Conservation (phyloP, 78 protist species). For the Speleostelium caveatum region DNA sequence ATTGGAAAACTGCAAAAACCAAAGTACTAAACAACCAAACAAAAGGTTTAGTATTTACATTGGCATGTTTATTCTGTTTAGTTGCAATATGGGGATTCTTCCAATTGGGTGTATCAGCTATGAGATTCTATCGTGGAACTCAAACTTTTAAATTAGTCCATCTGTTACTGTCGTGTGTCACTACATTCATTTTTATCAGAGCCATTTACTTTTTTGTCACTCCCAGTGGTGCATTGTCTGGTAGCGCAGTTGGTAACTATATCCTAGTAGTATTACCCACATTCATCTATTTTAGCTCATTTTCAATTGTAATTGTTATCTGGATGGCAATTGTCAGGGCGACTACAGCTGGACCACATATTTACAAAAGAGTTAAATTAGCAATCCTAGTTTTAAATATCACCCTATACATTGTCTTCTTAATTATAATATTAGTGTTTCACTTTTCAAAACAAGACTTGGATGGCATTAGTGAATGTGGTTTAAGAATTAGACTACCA, state of each 20-base stretch:
- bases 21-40: not conserved
- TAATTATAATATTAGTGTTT: slow-evolving; percentile 1
- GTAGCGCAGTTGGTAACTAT: slow-evolving; percentile 12
- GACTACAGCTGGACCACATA: not conserved
- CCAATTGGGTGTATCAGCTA: not conserved
- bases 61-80: slow-evolving; percentile 12
- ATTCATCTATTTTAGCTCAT: slow-evolving; percentile 14
- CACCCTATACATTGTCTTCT: slow-evolving; percentile 4
- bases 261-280: slow-evolving; percentile 14
- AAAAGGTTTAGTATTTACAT: slow-evolving; percentile 14
- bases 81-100: slow-evolving; percentile 15
- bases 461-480: slow-evolving; percentile 13
- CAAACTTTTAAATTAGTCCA: slow-evolving; percentile 22
- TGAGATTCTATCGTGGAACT: not conserved
- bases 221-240: slow-evolving; percentile 16
- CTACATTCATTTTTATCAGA: slow-evolving; percentile 2
- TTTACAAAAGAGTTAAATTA: not conserved
- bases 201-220: slow-evolving; percentile 35
- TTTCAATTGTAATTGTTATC: not conserved
- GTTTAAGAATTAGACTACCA: not conserved
- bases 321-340: slow-evolving; percentile 15
- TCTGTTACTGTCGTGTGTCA: not conserved
- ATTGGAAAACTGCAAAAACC: not conserved
- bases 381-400: not conserved
- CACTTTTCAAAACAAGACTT: not conserved